These are phyloP conservation scores for Discostella pseudostelligera DNA, from an alignment of 108 stramenopile genomes.

Conservation along the genomic window DNA sequence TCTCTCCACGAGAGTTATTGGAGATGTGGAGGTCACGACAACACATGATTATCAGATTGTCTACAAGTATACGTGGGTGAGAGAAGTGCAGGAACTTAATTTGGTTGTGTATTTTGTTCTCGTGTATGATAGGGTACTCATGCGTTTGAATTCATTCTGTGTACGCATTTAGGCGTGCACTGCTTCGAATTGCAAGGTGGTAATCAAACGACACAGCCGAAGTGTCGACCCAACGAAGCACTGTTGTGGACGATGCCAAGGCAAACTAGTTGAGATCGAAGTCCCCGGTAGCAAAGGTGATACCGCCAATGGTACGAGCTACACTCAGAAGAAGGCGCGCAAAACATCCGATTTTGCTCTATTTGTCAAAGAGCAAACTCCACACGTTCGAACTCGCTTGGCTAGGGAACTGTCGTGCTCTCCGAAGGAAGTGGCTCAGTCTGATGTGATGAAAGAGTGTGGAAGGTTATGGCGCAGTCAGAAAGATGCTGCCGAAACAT, in stretches of 20 bases:
- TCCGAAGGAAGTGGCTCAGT: conserved; percentile 53
- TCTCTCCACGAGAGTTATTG: conserved; percentile 61
- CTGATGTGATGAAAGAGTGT: conserved; percentile 81
- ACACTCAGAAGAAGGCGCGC: conserved; percentile 54
- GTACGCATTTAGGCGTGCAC: conserved; percentile 46
- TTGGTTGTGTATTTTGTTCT: too few species aligned
- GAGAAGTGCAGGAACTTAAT: background rate
- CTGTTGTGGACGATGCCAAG: conserved; percentile 68
- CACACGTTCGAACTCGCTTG: conserved; percentile 45
- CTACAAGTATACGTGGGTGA: conserved; percentile 77
- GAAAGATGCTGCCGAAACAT: conserved; percentile 21
- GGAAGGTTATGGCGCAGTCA: conserved; percentile 58
- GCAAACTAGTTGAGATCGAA: conserved; percentile 69
- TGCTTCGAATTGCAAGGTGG: conserved; percentile 42
- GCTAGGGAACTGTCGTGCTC: conserved; percentile 30
- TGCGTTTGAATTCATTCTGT: too few species aligned
- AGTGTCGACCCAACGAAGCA: conserved; percentile 61
- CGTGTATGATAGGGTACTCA: too few species aligned
- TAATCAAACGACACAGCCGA: conserved; percentile 71
- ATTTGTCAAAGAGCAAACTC: conserved; percentile 67
- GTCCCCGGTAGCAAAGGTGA: conserved; percentile 35
- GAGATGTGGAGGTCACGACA: conserved; percentile 72
- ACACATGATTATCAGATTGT: conserved; percentile 79
- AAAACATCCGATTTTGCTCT: conserved; percentile 59
- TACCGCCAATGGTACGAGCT: conserved; percentile 10